Conservation (phyloP, 2,329 filamentous ascomycete genomes). For the Colletotrichum noveboracense region DNA sequence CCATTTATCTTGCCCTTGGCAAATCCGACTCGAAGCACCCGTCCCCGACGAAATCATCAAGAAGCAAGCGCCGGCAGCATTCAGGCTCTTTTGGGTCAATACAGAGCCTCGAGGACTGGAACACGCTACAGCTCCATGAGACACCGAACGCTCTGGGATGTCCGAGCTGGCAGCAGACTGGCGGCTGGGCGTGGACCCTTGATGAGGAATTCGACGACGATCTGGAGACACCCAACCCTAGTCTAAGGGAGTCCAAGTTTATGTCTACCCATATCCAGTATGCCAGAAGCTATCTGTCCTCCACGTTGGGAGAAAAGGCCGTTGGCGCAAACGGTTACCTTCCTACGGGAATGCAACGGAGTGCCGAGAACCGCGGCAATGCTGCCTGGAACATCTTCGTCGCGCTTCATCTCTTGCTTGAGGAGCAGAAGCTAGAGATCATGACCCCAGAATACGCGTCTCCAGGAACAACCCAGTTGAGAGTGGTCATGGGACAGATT, state of each 20-base stretch:
- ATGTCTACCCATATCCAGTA: conserved; percentile 59
- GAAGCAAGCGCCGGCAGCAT: conserved; percentile 34
- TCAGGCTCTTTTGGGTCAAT: conserved; percentile 42
- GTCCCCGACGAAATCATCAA: not conserved
- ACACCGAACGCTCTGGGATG: conserved; percentile 53
- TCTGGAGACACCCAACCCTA: conserved; percentile 33
- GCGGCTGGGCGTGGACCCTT: conserved; percentile 75
- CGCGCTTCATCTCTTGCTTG: conserved; percentile 83
- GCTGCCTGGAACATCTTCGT: conserved; percentile 72
- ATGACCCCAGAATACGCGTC: conserved; percentile 49
- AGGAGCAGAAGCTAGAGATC: conserved; percentile 85
- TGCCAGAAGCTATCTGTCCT: conserved; percentile 69
- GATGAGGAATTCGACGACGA: conserved; percentile 53
- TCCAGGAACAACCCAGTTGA: conserved; percentile 57
- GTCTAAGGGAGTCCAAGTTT: conserved; percentile 40
- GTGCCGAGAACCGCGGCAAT: conserved; percentile 62
- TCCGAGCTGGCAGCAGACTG: conserved; percentile 64
- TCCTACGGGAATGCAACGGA: conserved; percentile 62
- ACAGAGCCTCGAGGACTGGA: conserved; percentile 50
- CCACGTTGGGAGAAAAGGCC: conserved; percentile 59
- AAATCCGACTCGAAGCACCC: conserved; percentile 34
- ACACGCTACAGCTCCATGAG: conserved; percentile 50
- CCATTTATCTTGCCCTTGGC: conserved; percentile 66
- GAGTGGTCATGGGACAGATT: conserved; percentile 81
- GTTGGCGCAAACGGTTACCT: conserved; percentile 65